Conservation (phyloP, 306 rosid genomes). For the Vigna angularis region DNA sequence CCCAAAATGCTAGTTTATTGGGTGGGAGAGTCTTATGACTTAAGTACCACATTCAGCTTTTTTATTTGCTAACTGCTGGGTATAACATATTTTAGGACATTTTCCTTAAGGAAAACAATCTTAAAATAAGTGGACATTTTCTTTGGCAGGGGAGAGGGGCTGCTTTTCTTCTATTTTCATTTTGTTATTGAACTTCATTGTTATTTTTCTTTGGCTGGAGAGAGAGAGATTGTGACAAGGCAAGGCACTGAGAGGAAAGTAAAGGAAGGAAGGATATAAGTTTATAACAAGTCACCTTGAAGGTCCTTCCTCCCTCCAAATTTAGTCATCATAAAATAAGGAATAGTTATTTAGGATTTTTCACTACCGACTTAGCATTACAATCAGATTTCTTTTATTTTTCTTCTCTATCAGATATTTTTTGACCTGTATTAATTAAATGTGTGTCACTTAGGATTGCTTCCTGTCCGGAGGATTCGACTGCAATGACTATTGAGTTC, state of each 20-base stretch:
- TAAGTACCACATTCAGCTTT: background rate
- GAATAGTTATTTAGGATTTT: conserved; percentile 9
- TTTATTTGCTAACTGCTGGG: background rate
- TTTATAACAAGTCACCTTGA: conserved; percentile 1
- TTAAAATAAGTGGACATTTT: background rate
- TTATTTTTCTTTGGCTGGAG: conserved; percentile 3
- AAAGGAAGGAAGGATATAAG: conserved; percentile 22
- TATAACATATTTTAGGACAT: conserved; percentile 11
- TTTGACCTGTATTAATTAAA: conserved; percentile 36
- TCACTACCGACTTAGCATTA: too few relatives aligned
- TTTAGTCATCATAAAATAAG: conserved; percentile 15
- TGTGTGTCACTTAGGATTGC: conserved; percentile 48
- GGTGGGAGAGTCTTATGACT: conserved; percentile 3
- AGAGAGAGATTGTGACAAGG: conserved; percentile 26
- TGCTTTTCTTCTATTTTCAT: background rate
- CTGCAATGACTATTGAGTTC: conserved; percentile 81
- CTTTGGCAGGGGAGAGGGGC: background rate
- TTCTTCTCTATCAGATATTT: background rate
- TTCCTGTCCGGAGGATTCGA: conserved; percentile 69
- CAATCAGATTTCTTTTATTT: background rate
- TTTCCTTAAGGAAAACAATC: background rate
- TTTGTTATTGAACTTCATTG: conserved; percentile 12
- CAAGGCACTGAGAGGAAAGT: conserved; percentile 12
- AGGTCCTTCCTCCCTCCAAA: conserved; percentile 25
- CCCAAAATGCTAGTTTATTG: background rate